These are phyloP conservation scores for Podila verticillata DNA, from an alignment of 192 early-diverging fungal genomes.

Conservation along the genomic window DNA sequence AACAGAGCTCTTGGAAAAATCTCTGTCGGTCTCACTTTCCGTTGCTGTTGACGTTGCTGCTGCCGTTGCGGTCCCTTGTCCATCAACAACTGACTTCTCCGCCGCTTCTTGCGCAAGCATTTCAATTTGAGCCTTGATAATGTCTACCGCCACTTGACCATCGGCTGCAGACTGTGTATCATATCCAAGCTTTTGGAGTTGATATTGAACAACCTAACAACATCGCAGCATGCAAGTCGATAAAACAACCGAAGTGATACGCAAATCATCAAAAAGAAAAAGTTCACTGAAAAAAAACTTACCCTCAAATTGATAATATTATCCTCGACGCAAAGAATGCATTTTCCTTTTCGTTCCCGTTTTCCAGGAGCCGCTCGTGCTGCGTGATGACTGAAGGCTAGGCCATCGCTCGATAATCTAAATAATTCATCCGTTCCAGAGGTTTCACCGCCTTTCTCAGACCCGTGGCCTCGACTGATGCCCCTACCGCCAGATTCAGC, in stretches of 20 bases:
- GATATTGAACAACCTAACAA: slow-evolving; percentile 60
- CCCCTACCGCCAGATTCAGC: too few relatives aligned
- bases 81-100: slow-evolving; percentile 3
- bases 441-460: not conserved
- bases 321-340: slow-evolving; percentile 54
- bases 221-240: too few relatives aligned
- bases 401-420: slow-evolving; percentile 13
- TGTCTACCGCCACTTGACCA: slow-evolving; percentile 65
- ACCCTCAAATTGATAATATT: slow-evolving; percentile 67
- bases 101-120: slow-evolving; percentile 16
- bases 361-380: slow-evolving; percentile 28
- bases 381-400: slow-evolving; percentile 23
- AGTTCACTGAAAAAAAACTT: not conserved
- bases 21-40: not conserved
- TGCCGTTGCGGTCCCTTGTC: not conserved
- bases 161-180: slow-evolving; percentile 58
- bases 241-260: not conserved
- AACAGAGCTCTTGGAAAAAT: too few relatives aligned
- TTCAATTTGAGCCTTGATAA: slow-evolving; percentile 38
- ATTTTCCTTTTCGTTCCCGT: slow-evolving; percentile 33
- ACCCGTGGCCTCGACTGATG: too few relatives aligned
- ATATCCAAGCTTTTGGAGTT: slow-evolving; percentile 64
- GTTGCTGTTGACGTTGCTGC: not conserved
- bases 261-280: not conserved
- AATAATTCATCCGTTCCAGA: slow-evolving; percentile 9